Conservation (phyloP, 495 filamentous ascomycete genomes). For the Hypoxylon crocopeplum region DNA sequence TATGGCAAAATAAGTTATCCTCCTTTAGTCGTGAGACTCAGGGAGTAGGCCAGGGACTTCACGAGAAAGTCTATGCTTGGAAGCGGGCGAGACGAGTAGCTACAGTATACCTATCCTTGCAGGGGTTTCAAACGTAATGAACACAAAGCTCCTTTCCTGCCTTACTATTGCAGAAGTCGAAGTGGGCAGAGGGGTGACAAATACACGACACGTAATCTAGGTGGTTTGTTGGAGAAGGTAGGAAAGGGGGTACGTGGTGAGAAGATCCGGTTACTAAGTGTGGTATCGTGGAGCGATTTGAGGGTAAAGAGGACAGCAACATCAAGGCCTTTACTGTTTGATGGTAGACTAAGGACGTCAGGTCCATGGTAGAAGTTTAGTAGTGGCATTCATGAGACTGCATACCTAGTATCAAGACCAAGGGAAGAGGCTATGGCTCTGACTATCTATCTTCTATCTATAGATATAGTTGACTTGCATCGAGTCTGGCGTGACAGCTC, state of each 20-base stretch:
- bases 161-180: background rate
- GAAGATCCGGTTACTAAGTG: background rate
- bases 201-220: conserved; percentile 1
- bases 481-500: background rate
- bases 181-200: background rate
- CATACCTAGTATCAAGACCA: background rate
- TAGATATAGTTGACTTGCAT: conserved; percentile 11
- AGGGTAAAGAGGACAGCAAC: background rate
- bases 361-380: background rate
- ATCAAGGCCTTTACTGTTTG: too few relatives aligned
- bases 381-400: background rate
- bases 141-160: background rate
- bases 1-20: too few relatives aligned
- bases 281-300: conserved; percentile 3
- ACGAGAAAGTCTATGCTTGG: too few relatives aligned
- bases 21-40: too few relatives aligned
- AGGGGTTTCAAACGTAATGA: too few relatives aligned
- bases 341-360: background rate
- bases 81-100: too few relatives aligned
- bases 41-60: too few relatives aligned
- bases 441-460: background rate
- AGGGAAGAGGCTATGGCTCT: background rate
- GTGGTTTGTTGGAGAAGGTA: background rate
- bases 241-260: background rate
- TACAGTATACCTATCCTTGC: too few relatives aligned